Percentiles rank a stretch among this genome's conserved stretches.
phyloP scores from a whole-genome alignment of 2,329 filamentous ascomycete species.

The Colletotrichum horii region DNA sequence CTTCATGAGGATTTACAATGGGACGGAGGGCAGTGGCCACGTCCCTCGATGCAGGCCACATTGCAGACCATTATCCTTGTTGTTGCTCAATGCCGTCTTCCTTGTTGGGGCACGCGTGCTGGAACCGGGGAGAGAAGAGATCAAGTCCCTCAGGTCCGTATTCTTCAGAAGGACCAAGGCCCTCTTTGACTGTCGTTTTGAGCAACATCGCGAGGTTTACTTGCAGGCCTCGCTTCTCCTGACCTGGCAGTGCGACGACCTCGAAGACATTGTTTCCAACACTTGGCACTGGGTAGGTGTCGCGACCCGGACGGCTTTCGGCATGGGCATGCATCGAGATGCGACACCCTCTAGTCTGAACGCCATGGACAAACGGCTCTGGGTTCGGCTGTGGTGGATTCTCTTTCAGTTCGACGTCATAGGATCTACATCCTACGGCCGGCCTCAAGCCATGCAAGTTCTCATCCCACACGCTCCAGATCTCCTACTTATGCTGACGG shows the following conservation, averaged over 20 bases:
- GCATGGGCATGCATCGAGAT: conserved; percentile 57
- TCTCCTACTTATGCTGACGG: neutral
- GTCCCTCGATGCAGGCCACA: conserved; percentile 27
- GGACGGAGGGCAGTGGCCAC: conserved; percentile 36
- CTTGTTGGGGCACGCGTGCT: conserved; percentile 57
- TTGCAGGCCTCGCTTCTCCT: conserved; percentile 60
- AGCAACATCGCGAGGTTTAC: conserved; percentile 56
- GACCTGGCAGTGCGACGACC: conserved; percentile 61
- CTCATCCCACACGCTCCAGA: neutral
- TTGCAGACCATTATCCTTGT: conserved; percentile 43
- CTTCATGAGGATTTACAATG: conserved; percentile 56
- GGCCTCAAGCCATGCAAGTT: conserved; percentile 53
- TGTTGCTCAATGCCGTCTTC: conserved; percentile 55
- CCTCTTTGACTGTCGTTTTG: conserved; percentile 57
- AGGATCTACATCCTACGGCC: conserved; percentile 46
- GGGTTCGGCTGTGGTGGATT: conserved; percentile 45
- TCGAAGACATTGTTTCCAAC: conserved; percentile 60
- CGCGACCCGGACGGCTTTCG: conserved; percentile 55
- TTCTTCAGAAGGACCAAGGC: conserved; percentile 59
- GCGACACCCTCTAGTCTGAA: conserved; percentile 31
- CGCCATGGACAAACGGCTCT: conserved; percentile 36
- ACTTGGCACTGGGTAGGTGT: conserved; percentile 58
- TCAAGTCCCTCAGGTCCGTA: conserved; percentile 43
- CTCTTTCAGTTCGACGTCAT: conserved; percentile 44
- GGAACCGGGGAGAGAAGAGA: conserved; percentile 40